A percentile compares a stretch with the other conserved stretches of the same genome.
These are phyloP conservation scores for Penicillium herquei DNA, from an alignment of 495 filamentous ascomycete genomes.

Conservation along the genomic window DNA sequence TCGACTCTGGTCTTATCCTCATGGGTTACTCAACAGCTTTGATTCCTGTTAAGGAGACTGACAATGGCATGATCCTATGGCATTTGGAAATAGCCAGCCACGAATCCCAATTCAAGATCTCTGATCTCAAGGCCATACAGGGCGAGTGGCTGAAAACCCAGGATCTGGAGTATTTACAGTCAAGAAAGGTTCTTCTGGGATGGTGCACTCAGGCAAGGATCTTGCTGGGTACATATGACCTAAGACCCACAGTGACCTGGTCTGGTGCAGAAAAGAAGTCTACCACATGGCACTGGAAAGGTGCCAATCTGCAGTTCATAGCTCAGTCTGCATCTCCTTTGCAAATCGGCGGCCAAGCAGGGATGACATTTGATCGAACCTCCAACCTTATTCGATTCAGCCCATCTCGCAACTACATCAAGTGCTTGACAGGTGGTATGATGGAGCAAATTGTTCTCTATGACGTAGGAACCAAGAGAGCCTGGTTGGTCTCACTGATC, in stretches of 20 bases:
- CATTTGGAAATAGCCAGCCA: slow-evolving; percentile 2
- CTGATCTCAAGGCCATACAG: neutral
- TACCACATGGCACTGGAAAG: slow-evolving; percentile 5
- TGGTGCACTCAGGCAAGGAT: slow-evolving; percentile 8
- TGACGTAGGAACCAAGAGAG: slow-evolving; percentile 7
- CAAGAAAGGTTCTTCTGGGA: slow-evolving; percentile 9
- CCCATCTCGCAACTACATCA: slow-evolving; percentile 8
- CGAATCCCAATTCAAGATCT: slow-evolving; percentile 2
- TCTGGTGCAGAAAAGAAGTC: slow-evolving; percentile 6
- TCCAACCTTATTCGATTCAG: neutral
- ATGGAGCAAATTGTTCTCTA: slow-evolving; percentile 8
- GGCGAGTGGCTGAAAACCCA: neutral
- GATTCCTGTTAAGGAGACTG: neutral
- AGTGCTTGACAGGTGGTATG: neutral
- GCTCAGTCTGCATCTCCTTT: slow-evolving; percentile 7
- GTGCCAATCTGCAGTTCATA: neutral
- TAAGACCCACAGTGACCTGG: slow-evolving; percentile 6
- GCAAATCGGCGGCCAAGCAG: slow-evolving; percentile 3
- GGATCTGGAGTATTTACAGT: neutral
- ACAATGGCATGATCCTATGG: slow-evolving; percentile 6
- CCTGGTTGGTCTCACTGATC: slow-evolving; percentile 12
- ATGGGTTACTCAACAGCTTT: neutral
- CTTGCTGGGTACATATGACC: slow-evolving; percentile 1
- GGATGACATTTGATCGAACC: neutral
- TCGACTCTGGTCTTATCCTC: slow-evolving; percentile 1